Percentiles rank a stretch among this genome's conserved stretches.
phyloP scores from a whole-genome alignment of 2,329 filamentous ascomycete genomes.

The Aspergillus vadensis region DNA sequence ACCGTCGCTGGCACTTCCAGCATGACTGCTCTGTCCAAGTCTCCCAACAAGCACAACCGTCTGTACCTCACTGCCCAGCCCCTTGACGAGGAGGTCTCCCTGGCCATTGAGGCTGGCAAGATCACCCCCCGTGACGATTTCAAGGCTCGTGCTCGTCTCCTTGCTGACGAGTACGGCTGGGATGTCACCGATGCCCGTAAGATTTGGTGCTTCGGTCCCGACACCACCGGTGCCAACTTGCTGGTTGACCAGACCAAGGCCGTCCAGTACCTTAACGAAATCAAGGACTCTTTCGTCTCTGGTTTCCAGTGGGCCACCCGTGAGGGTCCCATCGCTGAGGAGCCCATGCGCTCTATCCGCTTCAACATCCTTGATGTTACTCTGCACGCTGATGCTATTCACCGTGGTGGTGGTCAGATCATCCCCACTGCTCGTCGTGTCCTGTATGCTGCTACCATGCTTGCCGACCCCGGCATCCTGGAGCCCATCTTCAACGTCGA shows the following conservation, averaged over 20 bases:
- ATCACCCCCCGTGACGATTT: constrained; percentile 96
- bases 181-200: constrained; percentile 99
- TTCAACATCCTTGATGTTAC: constrained; percentile 99
- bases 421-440: constrained; percentile 98
- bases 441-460: constrained; percentile 86
- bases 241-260: constrained; percentile 99
- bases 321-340: constrained; percentile 96
- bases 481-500: constrained; percentile 99
- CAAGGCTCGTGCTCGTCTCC: constrained; percentile 94
- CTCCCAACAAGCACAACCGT: constrained; percentile 99
- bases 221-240: constrained; percentile 97
- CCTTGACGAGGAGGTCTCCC: constrained; percentile 85
- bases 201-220: constrained; percentile 99
- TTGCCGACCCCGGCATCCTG: constrained; percentile 86
- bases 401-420: constrained; percentile 98
- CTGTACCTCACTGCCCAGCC: constrained; percentile 93
- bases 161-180: constrained; percentile 98
- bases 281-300: constrained; percentile 99
- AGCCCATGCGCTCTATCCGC: constrained; percentile 95
- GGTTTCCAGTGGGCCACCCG: constrained; percentile 99
- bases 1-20: constrained; percentile 80
- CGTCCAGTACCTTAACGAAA: constrained; percentile 99
- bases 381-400: constrained; percentile 98
- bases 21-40: constrained; percentile 98
- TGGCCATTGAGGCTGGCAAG: constrained; percentile 88